Percentiles rank a stretch among this genome's conserved stretches.
Evolutionary conservation across 306 rosid genomes (phyloP).

Genomic region (Cucurbita moschata): DNA sequence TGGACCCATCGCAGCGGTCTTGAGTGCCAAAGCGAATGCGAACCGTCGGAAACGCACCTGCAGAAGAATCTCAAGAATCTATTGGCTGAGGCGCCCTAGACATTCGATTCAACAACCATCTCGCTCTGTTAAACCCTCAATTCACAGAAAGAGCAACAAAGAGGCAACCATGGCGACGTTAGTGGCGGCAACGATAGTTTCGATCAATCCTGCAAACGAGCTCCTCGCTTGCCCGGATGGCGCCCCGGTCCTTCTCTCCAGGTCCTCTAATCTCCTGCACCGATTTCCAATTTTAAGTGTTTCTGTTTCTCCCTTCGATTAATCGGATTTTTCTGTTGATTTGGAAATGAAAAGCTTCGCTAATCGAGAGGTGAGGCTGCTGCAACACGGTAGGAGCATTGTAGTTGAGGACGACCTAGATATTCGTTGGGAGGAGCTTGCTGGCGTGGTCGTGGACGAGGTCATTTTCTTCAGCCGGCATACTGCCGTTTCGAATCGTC

Average conservation of each 20-base stretch:
- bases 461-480: conserved; percentile 75
- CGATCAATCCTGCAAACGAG: conserved; percentile 74
- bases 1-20: neutral
- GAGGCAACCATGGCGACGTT: conserved; percentile 40
- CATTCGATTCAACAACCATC: neutral
- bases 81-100: neutral
- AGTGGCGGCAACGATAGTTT: conserved; percentile 61
- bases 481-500: conserved; percentile 80
- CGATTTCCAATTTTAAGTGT: neutral
- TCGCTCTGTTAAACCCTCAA: neutral
- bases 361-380: conserved; percentile 42
- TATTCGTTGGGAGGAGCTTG: conserved; percentile 55
- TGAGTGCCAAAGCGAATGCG: neutral
- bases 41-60: neutral
- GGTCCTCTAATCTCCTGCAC: conserved; percentile 18
- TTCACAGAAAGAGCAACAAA: neutral
- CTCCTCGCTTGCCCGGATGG: conserved; percentile 72
- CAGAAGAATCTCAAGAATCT: neutral
- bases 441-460: conserved; percentile 63
- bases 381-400: conserved; percentile 45
- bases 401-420: conserved; percentile 60
- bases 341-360: conserved; percentile 46
- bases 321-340: neutral
- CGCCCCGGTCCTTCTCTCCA: conserved; percentile 38
- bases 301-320: neutral